A percentile compares a stretch with the other conserved stretches of the same genome.
These are phyloP conservation scores for Hymenoscyphus fraxineus DNA, from an alignment of 2,329 filamentous ascomycete species.

Conservation along the genomic window DNA sequence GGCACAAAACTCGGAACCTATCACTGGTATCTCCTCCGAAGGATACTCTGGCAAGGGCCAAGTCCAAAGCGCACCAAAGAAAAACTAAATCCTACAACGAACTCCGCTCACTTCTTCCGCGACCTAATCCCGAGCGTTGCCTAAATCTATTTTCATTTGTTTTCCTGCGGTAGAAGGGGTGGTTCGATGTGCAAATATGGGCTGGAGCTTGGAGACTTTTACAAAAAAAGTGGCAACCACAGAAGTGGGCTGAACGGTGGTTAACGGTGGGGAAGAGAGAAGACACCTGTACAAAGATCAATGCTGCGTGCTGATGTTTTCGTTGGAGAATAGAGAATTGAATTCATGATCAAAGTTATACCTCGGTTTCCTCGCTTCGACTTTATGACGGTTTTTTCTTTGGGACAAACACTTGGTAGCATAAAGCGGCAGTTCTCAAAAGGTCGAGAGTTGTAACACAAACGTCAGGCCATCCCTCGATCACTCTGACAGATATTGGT, in stretches of 20 bases:
- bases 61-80: slow-evolving; percentile 54
- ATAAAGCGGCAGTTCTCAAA: no score
- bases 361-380: neutral
- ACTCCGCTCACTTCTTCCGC: neutral
- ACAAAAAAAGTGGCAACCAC: neutral
- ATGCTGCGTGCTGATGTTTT: slow-evolving; percentile 10
- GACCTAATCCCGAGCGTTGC: neutral
- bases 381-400: neutral
- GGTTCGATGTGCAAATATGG: slow-evolving; percentile 12
- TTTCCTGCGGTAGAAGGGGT: slow-evolving; percentile 7
- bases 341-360: slow-evolving; percentile 9
- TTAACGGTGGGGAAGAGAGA: neutral
- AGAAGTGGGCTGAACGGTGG: neutral
- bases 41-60: slow-evolving; percentile 75
- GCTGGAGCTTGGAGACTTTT: neutral
- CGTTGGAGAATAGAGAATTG: slow-evolving; percentile 14
- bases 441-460: no score
- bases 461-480: no score
- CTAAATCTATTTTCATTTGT: slow-evolving; percentile 10
- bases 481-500: no score
- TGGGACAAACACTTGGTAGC: no score
- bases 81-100: slow-evolving; percentile 22
- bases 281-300: slow-evolving; percentile 22
- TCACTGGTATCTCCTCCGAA: slow-evolving; percentile 77
- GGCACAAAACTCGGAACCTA: slow-evolving; percentile 80